phyloP scores from a whole-genome alignment of 75 land plant genomes.

The Cupressus sempervirens region DNA sequence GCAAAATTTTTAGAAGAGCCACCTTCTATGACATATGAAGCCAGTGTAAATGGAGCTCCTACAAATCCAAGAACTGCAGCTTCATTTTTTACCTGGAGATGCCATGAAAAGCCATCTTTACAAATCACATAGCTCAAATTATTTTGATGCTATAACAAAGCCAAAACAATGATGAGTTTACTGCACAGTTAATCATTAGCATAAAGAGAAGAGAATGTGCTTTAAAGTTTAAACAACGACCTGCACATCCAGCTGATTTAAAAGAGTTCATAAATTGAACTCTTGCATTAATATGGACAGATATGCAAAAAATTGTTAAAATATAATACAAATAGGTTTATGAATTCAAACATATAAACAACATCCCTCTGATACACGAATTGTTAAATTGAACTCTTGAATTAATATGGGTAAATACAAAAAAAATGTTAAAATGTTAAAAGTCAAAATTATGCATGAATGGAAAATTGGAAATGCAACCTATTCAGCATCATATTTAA shows the following conservation, averaged over 20 bases:
- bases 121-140: slow-evolving; percentile 5
- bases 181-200: neutral
- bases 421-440: no score
- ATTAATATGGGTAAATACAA: no score
- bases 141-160: neutral
- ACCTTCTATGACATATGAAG: slow-evolving; percentile 97
- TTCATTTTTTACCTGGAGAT: slow-evolving; percentile 82
- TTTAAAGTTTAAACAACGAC: neutral
- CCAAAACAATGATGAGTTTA: neutral
- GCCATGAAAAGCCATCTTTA: slow-evolving; percentile 7
- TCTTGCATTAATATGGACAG: neutral
- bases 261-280: neutral
- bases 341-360: no score
- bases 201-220: neutral
- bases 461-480: neutral
- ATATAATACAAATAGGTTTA: neutral
- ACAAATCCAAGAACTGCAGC: slow-evolving; percentile 96
- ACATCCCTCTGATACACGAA: neutral
- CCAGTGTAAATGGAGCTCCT: slow-evolving; percentile 98
- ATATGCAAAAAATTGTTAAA: neutral
- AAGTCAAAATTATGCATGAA: neutral
- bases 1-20: slow-evolving; percentile 93
- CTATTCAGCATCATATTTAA: neutral
- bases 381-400: no score
- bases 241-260: neutral